Conservation (phyloP, 2,329 filamentous ascomycete species). For the Pyrenophora tritici-repentis region DNA sequence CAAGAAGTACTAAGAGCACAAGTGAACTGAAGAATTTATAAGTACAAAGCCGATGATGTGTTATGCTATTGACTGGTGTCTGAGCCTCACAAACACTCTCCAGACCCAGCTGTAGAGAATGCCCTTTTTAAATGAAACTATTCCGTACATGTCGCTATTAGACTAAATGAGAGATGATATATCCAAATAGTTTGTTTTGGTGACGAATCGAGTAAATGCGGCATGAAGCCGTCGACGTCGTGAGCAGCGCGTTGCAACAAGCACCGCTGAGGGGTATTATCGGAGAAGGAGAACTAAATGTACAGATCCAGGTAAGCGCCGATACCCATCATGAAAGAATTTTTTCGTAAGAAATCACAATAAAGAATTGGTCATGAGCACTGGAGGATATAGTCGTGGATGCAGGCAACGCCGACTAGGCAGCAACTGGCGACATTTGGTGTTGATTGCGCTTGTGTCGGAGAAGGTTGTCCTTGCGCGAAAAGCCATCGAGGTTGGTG, state of each 20-base stretch:
- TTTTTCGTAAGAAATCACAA: not conserved
- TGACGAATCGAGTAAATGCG: not conserved
- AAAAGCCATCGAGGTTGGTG: slow-evolving; percentile 37
- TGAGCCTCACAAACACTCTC: too few species aligned
- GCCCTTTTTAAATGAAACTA: not conserved
- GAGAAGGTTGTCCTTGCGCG: slow-evolving; percentile 42
- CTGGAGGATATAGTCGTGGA: not conserved
- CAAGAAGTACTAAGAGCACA: too few species aligned
- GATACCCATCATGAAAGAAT: not conserved
- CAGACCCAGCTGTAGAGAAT: not conserved
- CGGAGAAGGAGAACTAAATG: not conserved
- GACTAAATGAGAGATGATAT: not conserved
- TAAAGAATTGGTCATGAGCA: not conserved
- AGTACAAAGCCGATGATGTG: too few species aligned
- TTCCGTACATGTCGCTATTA: not conserved
- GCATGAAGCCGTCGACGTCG: not conserved
- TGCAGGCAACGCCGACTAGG: too few species aligned
- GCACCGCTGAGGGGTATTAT: slow-evolving; percentile 3
- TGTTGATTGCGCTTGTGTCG: slow-evolving; percentile 43
- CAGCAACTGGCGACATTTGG: slow-evolving; percentile 9
- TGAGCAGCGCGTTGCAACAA: slow-evolving; percentile 7
- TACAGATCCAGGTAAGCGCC: not conserved
- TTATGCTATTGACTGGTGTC: too few species aligned
- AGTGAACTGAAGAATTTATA: too few species aligned
- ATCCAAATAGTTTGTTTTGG: not conserved